Conservation (phyloP, 805 yeast species). For the Clavispora phyllophila region DNA sequence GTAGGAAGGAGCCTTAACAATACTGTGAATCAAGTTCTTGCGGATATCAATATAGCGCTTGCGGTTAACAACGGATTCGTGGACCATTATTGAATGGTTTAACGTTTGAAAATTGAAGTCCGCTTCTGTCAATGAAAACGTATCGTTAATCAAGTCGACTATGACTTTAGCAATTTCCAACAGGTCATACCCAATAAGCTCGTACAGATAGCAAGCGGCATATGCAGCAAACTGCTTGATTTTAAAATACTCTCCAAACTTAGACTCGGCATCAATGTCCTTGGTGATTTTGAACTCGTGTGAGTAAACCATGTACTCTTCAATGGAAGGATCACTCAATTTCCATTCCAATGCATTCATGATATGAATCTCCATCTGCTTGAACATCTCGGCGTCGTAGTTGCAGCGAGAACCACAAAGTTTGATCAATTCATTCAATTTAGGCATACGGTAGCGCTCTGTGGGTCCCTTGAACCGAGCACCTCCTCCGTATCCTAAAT, state of each 20-base stretch:
- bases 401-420: constrained; percentile 62
- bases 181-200: constrained; percentile 20
- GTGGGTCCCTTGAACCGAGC: constrained; percentile 67
- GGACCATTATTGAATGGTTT: constrained; percentile 8
- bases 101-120: constrained; percentile 22
- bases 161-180: constrained; percentile 24
- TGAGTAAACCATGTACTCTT: constrained; percentile 29
- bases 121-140: constrained; percentile 16
- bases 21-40: constrained; percentile 6
- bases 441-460: constrained; percentile 68
- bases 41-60: constrained; percentile 6
- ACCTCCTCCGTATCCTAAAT: constrained; percentile 44
- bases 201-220: constrained; percentile 43
- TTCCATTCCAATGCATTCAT: constrained; percentile 69
- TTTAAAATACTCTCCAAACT: constrained; percentile 33
- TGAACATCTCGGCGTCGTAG: constrained; percentile 41
- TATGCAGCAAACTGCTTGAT: constrained; percentile 49
- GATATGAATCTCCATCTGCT: constrained; percentile 76
- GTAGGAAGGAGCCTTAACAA: constrained; percentile 9
- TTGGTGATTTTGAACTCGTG: constrained; percentile 36
- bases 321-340: constrained; percentile 54
- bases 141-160: constrained; percentile 28
- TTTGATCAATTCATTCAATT: constrained; percentile 54
- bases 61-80: constrained; percentile 4
- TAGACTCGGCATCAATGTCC: constrained; percentile 6